Percentiles rank a stretch among this genome's conserved stretches.
Evolutionary conservation across 352 stramenopile species (phyloP).

Genomic region (Pythium scleroteichum): DNA sequence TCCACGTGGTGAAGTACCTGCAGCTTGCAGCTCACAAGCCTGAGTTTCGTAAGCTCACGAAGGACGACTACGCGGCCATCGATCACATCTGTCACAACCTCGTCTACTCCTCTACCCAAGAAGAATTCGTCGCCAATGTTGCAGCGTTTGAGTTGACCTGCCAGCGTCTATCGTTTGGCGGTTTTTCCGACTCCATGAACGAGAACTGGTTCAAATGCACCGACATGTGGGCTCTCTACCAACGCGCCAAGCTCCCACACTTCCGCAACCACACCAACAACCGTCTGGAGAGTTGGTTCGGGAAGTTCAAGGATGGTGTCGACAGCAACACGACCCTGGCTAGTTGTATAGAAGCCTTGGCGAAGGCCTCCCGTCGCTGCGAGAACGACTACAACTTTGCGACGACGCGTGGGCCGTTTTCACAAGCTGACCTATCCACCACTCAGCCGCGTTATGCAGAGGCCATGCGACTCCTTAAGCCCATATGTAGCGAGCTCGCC

Average conservation of each 20-base stretch:
- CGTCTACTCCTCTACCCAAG: conserved; percentile 8
- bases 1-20: conserved; percentile 21
- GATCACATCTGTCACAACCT: conserved; percentile 24
- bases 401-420: conserved; percentile 22
- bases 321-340: too few species aligned
- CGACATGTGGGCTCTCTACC: conserved; percentile 30
- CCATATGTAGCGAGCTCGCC: conserved; percentile 5
- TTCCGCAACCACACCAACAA: conserved; percentile 40
- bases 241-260: conserved; percentile 16
- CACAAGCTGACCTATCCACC: neutral
- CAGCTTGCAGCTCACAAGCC: conserved; percentile 1
- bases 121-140: conserved; percentile 13
- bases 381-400: conserved; percentile 2
- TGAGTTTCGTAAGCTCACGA: too few species aligned
- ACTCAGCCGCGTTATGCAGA: conserved; percentile 5
- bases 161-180: neutral
- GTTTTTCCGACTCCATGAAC: conserved; percentile 30
- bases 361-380: neutral
- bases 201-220: conserved; percentile 28
- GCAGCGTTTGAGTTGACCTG: conserved; percentile 5
- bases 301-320: conserved; percentile 35
- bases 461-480: conserved; percentile 5
- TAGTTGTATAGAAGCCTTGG: neutral
- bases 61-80: conserved; percentile 8
- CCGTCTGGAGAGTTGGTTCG: conserved; percentile 32